A percentile compares a stretch with the other conserved stretches of the same genome.
phyloP scores from a whole-genome alignment of 352 stramenopile species.

The Phytophthora idaei region DNA sequence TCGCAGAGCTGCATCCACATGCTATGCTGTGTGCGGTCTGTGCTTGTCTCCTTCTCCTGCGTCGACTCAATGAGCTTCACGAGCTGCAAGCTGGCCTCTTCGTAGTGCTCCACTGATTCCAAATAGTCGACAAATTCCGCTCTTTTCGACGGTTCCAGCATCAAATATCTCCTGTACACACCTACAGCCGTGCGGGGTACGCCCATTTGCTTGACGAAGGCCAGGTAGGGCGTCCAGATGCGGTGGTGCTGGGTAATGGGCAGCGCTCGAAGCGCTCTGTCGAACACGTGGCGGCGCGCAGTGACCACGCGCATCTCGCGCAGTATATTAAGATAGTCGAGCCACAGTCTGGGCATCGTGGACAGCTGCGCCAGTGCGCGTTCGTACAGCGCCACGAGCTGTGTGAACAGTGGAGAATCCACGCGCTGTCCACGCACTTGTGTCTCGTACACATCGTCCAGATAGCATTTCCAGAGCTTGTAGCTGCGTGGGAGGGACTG shows the following conservation, averaged over 20 bases:
- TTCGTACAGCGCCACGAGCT: conserved; percentile 81
- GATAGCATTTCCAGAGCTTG: conserved; percentile 95
- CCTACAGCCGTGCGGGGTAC: conserved; percentile 82
- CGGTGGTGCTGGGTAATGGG: conserved; percentile 98
- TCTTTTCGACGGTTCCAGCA: conserved; percentile 76
- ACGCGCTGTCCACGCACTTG: conserved; percentile 70
- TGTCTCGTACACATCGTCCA: conserved; percentile 71
- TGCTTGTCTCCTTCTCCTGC: conserved; percentile 43
- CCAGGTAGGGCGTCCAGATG: conserved; percentile 94
- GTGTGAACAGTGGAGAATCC: conserved; percentile 48
- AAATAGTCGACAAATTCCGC: conserved; percentile 87
- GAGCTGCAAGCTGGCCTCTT: conserved; percentile 87
- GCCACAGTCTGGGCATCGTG: conserved; percentile 98
- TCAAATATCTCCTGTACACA: conserved; percentile 89
- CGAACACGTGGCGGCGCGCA: conserved; percentile 88
- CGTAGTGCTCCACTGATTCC: conserved; percentile 67
- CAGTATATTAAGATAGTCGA: conserved; percentile 88
- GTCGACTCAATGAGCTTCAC: conserved; percentile 73
- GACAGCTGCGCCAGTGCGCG: conserved; percentile 90
- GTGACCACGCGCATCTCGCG: conserved; percentile 82
- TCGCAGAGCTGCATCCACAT: conserved; percentile 98
- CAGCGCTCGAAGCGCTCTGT: conserved; percentile 95
- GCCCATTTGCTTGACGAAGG: conserved; percentile 85
- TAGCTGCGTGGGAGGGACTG: conserved; percentile 90
- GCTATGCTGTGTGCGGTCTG: conserved; percentile 86